Percentiles rank a stretch among this genome's conserved stretches.
phyloP scores from a whole-genome alignment of 805 yeast genomes.

The Candida verbasci region DNA sequence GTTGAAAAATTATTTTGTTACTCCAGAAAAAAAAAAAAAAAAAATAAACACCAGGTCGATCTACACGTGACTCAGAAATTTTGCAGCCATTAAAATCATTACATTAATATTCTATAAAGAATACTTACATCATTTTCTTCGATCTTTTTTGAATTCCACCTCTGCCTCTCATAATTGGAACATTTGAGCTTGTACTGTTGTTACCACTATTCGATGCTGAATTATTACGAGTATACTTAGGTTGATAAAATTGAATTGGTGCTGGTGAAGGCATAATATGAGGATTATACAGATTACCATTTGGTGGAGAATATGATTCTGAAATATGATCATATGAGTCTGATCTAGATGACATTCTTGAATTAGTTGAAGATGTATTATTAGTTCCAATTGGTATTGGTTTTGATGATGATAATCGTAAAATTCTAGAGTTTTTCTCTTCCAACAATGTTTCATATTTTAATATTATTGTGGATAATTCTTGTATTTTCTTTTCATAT shows the following conservation, averaged over 20 bases:
- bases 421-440: slow-evolving; percentile 30
- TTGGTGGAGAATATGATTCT: slow-evolving; percentile 6
- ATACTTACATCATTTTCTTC: slow-evolving; percentile 29
- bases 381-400: slow-evolving; percentile 33
- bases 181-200: slow-evolving; percentile 10
- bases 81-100: no score
- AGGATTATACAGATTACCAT: background rate
- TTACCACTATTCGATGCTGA: slow-evolving; percentile 5
- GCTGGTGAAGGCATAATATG: slow-evolving; percentile 4
- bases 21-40: background rate
- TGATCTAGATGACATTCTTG: slow-evolving; percentile 4
- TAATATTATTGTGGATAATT: slow-evolving; percentile 22
- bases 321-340: slow-evolving; percentile 6
- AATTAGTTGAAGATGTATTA: background rate
- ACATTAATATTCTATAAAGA: no score
- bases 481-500: slow-evolving; percentile 33
- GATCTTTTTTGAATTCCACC: slow-evolving; percentile 43
- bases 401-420: slow-evolving; percentile 31
- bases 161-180: slow-evolving; percentile 38
- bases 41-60: background rate
- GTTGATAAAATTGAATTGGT: no score
- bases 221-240: slow-evolving; percentile 2
- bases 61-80: slow-evolving; percentile 1
- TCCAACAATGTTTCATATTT: slow-evolving; percentile 34
- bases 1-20: slow-evolving; percentile 9